Base-by-base conservation (phyloP, 2,329 filamentous ascomycete genomes). In the Penicillium sp. region DNA sequence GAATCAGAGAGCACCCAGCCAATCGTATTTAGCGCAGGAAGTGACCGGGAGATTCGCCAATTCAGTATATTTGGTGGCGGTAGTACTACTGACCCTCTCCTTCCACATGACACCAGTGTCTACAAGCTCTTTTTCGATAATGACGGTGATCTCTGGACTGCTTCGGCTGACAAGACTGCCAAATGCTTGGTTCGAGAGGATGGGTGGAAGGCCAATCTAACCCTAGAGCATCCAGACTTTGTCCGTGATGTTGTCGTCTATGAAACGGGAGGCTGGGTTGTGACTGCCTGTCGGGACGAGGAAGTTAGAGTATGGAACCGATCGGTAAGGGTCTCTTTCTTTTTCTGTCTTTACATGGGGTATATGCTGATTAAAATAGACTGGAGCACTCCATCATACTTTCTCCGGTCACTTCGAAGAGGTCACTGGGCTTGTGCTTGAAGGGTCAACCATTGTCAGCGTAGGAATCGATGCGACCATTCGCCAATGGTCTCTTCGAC, bases 381-480 rank as follows among this genome's bases (percentile, higher is more conserved):
- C 86, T 9, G 91, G 90, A 5, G 86, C 88, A 71, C 78, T 95
- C 33, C 84, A 89, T 69, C 89, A 89, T 72, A 83, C 84, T 8
- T 87, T 93, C 60, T 83, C 85, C 38, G 94, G 94, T 0, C 94
- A 99, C 77, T 97, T 86, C 70, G 92, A 99, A 70, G 94, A 97
- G 74, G 88, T 99, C 15, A 97, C 91, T 1, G 91, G 88, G 37
- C 76, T 97, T 43, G 80, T 89, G 2, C 71, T 95, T 50, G 72
- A 92, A 21, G 77, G 73, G 2, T 74, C 73, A 45, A 76, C 71
- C 4, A 78, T 96, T 12, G 86, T 90, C 62, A 97, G 92, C 72
- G 89, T 94, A 54, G 87, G 90, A 63, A 95, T 97, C 66, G 94
- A 99, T 76, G 89, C 87, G 2, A 97, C 94, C 0, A 82, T 97